Percentiles rank a stretch among this genome's conserved stretches.
Evolutionary conservation across 768 basidiomycete species (phyloP).

Genomic region (Daedaleopsis sinensis): DNA sequence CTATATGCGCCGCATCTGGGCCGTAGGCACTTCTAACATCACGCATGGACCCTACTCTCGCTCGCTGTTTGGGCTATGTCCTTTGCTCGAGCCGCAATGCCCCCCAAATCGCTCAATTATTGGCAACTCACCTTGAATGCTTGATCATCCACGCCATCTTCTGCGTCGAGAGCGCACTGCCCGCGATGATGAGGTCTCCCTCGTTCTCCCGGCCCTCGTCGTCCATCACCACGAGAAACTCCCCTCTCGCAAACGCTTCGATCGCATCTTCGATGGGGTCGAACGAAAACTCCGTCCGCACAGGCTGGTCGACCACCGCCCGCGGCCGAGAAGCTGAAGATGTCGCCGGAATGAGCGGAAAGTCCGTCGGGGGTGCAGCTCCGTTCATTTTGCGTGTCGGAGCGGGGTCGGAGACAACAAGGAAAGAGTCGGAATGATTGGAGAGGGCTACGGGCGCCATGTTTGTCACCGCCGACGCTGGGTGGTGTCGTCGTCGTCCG

Average conservation of each 20-base stretch:
- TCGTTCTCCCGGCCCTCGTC: conserved; percentile 97
- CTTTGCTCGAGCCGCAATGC: no score
- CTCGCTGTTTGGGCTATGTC: no score
- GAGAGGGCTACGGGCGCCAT: conserved; percentile 18
- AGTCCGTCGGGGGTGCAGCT: conserved; percentile 11
- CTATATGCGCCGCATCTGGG: no score
- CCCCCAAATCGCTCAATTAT: no score
- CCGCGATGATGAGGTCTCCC: conserved; percentile 93
- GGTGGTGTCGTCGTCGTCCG: background rate
- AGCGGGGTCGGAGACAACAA: conserved; percentile 5
- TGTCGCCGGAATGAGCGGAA: conserved; percentile 15
- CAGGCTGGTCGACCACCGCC: conserved; percentile 22
- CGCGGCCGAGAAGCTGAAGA: conserved; percentile 24
- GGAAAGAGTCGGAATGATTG: conserved; percentile 2
- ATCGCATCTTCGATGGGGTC: conserved; percentile 83
- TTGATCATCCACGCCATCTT: conserved; percentile 99
- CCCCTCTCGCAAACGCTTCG: conserved; percentile 72
- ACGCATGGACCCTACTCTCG: no score
- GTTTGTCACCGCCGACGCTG: background rate
- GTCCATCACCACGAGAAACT: conserved; percentile 97
- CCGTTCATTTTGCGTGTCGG: conserved; percentile 12
- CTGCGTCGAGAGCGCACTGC: conserved; percentile 81
- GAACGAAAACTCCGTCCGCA: conserved; percentile 57
- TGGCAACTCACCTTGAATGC: conserved; percentile 86
- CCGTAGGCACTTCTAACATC: no score